A percentile compares a stretch with the other conserved stretches of the same genome.
phyloP scores from a whole-genome alignment of 2,329 filamentous ascomycete species.

The Neodidymelliopsis sp. region DNA sequence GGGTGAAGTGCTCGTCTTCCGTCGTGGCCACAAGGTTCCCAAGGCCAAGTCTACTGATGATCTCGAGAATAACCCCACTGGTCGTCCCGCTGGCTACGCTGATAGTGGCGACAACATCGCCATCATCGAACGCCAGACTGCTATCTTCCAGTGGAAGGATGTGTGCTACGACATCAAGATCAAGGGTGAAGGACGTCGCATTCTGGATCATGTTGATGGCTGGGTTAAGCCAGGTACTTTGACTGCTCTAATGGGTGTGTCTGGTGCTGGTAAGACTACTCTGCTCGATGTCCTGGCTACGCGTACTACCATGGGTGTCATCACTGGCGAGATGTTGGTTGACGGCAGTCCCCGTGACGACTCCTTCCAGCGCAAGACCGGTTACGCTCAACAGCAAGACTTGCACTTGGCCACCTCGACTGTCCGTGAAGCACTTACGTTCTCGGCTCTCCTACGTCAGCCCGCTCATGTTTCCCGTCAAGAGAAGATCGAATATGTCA shows the following conservation, averaged over 20 bases:
- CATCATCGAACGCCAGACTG: conserved; percentile 69
- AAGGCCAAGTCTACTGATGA: conserved; percentile 57
- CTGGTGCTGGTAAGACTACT: conserved; percentile 93
- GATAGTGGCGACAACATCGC: conserved; percentile 51
- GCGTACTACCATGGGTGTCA: conserved; percentile 86
- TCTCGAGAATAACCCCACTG: conserved; percentile 46
- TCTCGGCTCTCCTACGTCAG: conserved; percentile 85
- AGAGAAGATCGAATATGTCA: conserved; percentile 87
- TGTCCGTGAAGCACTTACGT: conserved; percentile 85
- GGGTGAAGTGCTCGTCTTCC: conserved; percentile 60
- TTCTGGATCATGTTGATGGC: conserved; percentile 86
- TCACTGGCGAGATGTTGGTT: conserved; percentile 86
- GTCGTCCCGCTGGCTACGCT: conserved; percentile 42
- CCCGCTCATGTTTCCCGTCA: conserved; percentile 73
- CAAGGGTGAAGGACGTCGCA: conserved; percentile 75
- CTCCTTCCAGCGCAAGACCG: conserved; percentile 90
- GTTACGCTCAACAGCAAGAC: conserved; percentile 93
- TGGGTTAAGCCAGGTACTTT: conserved; percentile 94
- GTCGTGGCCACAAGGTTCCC: conserved; percentile 57
- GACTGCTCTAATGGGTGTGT: conserved; percentile 86
- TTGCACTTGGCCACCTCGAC: conserved; percentile 84
- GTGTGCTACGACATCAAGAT: conserved; percentile 83
- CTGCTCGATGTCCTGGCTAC: conserved; percentile 86
- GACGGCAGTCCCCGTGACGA: conserved; percentile 76
- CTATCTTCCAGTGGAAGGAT: conserved; percentile 85